phyloP scores from a whole-genome alignment of 2,329 filamentous ascomycete species.

The Xylariomycetidae sp. region DNA sequence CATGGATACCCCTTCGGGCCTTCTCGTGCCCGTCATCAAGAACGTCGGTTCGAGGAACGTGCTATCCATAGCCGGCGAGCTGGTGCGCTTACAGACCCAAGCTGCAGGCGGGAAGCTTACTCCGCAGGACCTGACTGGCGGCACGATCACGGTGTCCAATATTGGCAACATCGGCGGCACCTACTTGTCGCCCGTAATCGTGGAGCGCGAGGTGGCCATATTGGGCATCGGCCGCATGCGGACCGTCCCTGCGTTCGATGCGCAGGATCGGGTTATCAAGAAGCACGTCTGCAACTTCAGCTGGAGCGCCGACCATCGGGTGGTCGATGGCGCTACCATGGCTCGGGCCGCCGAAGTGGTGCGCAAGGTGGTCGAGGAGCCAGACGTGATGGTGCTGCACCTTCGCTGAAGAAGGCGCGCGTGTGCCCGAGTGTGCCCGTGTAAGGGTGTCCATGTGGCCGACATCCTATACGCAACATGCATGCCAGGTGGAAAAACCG shows the following conservation, averaged over 20 bases:
- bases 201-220: conserved; percentile 86
- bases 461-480: too few relatives aligned
- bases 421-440: too few relatives aligned
- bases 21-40: conserved; percentile 87
- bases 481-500: too few relatives aligned
- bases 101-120: conserved; percentile 71
- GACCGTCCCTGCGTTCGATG: conserved; percentile 72
- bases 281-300: conserved; percentile 85
- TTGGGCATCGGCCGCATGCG: conserved; percentile 79
- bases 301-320: conserved; percentile 92
- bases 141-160: conserved; percentile 93
- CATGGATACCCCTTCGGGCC: conserved; percentile 84
- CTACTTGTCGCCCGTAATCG: conserved; percentile 85
- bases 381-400: conserved; percentile 80
- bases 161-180: conserved; percentile 93
- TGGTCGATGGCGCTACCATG: conserved; percentile 92
- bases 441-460: conserved; percentile 1
- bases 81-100: conserved; percentile 65
- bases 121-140: conserved; percentile 69
- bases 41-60: conserved; percentile 75
- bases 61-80: conserved; percentile 68
- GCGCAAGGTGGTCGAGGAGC: conserved; percentile 70
- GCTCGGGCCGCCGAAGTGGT: conserved; percentile 83
- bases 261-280: conserved; percentile 53
- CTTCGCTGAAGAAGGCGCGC: conserved; percentile 51